phyloP scores from a whole-genome alignment of 2,329 filamentous ascomycete species.

The Blastomyces percursus region DNA sequence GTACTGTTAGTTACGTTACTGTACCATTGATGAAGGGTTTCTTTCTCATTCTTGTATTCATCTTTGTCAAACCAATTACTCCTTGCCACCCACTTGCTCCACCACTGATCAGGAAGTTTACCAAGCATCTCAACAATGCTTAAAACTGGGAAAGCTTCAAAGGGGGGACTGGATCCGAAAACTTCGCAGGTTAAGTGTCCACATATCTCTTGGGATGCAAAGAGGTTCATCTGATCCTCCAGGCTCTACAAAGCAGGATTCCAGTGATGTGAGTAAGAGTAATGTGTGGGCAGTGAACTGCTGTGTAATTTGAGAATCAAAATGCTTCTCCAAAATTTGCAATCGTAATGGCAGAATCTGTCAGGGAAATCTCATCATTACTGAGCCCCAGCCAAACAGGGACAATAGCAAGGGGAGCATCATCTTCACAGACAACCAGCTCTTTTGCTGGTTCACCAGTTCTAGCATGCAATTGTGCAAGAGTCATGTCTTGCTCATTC shows the following conservation, averaged over 20 bases:
- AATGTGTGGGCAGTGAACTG: constrained; percentile 16
- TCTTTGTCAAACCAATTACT: constrained; percentile 13
- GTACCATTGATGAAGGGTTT: constrained; percentile 7
- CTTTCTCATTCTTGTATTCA: constrained; percentile 8
- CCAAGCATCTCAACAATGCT: constrained; percentile 22
- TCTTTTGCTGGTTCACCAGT: constrained; percentile 16
- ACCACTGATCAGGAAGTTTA: constrained; percentile 16
- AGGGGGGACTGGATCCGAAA: constrained; percentile 19
- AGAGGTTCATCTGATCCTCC: constrained; percentile 16
- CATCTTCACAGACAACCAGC: constrained; percentile 17
- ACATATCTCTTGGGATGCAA: constrained; percentile 26
- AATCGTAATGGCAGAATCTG: constrained; percentile 19
- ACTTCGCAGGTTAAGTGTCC: constrained; percentile 30
- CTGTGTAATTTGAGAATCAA: constrained; percentile 12
- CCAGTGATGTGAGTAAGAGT: constrained; percentile 12
- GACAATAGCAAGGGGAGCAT: constrained; percentile 13
- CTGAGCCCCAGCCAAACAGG: constrained; percentile 19
- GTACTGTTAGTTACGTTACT: constrained; percentile 2
- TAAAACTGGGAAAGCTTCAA: constrained; percentile 16
- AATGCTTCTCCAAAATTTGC: constrained; percentile 23
- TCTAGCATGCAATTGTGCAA: constrained; percentile 16
- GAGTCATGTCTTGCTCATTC: constrained; percentile 16
- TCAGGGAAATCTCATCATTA: constrained; percentile 18
- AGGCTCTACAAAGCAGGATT: constrained; percentile 10
- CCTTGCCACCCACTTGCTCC: constrained; percentile 13